Evolutionary conservation across 129 eudicot species (phyloP).

Genomic region (Flaveria sonorensis): DNA sequence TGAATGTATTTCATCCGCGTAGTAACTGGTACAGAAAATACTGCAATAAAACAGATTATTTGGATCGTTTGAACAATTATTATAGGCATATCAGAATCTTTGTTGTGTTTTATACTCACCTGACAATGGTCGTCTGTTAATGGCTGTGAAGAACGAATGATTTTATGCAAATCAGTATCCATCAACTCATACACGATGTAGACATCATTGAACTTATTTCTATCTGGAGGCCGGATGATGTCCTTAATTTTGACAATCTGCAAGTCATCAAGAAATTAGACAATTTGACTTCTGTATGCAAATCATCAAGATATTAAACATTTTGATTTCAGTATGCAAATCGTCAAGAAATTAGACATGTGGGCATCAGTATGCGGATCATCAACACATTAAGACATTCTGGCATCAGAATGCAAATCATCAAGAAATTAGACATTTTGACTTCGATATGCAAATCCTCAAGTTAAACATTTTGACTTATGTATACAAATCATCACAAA

Average conservation of each 20-base stretch:
- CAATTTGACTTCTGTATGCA: not conserved
- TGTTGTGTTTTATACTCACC: slow-evolving; percentile 34
- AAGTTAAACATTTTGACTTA: not conserved
- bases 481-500: not conserved
- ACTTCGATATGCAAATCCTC: not conserved
- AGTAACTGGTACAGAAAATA: slow-evolving; percentile 82
- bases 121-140: slow-evolving; percentile 75
- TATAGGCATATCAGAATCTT: not conserved
- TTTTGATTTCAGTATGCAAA: not conserved
- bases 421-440: not conserved
- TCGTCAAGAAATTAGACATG: not conserved
- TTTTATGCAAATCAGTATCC: slow-evolving; percentile 78
- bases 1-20: slow-evolving; percentile 86
- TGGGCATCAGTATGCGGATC: slow-evolving; percentile 1
- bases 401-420: not conserved
- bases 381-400: not conserved
- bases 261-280: not conserved
- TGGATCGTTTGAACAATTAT: not conserved
- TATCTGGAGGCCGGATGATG: slow-evolving; percentile 60
- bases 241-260: slow-evolving; percentile 69
- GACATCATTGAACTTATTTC: slow-evolving; percentile 54
- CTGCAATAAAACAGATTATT: slow-evolving; percentile 37
- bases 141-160: slow-evolving; percentile 67
- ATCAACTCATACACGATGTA: slow-evolving; percentile 65
- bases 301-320: not conserved